phyloP scores from a whole-genome alignment of 345 rosid genomes.

The Populus davidiana region DNA sequence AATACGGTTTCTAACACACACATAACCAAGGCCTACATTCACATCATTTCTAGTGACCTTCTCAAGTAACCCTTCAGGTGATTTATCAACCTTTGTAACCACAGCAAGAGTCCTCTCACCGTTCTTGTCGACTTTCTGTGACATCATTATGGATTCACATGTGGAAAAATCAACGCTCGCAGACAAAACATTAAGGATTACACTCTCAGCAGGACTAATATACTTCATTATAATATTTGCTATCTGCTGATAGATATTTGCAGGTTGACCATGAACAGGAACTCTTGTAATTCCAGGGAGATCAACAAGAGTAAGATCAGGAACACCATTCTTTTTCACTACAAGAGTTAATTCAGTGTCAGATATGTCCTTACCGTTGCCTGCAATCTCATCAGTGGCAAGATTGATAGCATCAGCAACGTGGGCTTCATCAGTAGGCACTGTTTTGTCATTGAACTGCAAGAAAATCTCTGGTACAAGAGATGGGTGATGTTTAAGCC shows the following conservation, averaged over 20 bases:
- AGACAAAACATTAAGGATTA: constrained; percentile 46
- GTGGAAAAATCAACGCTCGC: constrained; percentile 47
- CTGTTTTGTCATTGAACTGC: constrained; percentile 31
- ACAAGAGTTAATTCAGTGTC: constrained; percentile 40
- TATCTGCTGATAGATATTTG: constrained; percentile 45
- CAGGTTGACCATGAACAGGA: constrained; percentile 53
- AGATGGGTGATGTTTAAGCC: constrained; percentile 33
- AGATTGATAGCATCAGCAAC: constrained; percentile 27
- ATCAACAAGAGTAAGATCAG: constrained; percentile 59
- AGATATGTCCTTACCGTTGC: constrained; percentile 46
- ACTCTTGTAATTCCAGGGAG: constrained; percentile 58
- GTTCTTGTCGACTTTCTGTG: constrained; percentile 38
- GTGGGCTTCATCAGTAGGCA: constrained; percentile 29
- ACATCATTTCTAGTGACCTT: constrained; percentile 50
- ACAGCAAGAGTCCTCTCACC: constrained; percentile 53
- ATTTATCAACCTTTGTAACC: constrained; percentile 47
- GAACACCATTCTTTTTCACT: constrained; percentile 45
- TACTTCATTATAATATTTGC: constrained; percentile 40
- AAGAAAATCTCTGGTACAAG: constrained; percentile 33
- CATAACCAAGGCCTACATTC: constrained; percentile 46
- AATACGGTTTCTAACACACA: constrained; percentile 43
- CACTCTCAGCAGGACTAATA: constrained; percentile 44
- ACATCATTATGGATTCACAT: constrained; percentile 59
- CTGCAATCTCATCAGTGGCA: constrained; percentile 48
- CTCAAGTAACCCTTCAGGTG: constrained; percentile 47